Evolutionary conservation across 2,329 filamentous ascomycete genomes (phyloP).

Genomic region (Microthyrium microscopicum): DNA sequence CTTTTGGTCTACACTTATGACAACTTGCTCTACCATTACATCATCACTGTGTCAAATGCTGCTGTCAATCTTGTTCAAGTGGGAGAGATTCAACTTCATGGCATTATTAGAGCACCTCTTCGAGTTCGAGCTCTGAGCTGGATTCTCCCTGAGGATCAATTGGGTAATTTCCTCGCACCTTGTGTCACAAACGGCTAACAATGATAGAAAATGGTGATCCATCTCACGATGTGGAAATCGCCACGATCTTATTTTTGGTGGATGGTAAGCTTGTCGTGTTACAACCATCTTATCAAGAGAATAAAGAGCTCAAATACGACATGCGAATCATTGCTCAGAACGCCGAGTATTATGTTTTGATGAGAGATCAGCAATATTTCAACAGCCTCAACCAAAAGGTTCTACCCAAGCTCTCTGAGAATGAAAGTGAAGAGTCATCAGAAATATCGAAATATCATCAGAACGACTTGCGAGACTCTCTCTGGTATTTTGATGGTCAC

Average conservation of each 20-base stretch:
- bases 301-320: slow-evolving; percentile 84
- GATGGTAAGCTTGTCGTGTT: slow-evolving; percentile 91
- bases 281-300: slow-evolving; percentile 68
- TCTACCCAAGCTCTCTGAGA: slow-evolving; percentile 28
- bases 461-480: slow-evolving; percentile 57
- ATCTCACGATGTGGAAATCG: slow-evolving; percentile 84
- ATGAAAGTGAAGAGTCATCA: slow-evolving; percentile 29
- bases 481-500: slow-evolving; percentile 87
- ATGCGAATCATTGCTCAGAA: slow-evolving; percentile 95
- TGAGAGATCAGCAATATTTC: slow-evolving; percentile 60
- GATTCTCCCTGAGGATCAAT: slow-evolving; percentile 82
- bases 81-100: slow-evolving; percentile 95
- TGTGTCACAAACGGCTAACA: too few relatives aligned
- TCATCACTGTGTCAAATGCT: slow-evolving; percentile 57
- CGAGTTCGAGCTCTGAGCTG: slow-evolving; percentile 87
- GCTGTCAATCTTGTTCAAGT: slow-evolving; percentile 72
- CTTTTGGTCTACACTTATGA: slow-evolving; percentile 94
- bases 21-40: slow-evolving; percentile 86
- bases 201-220: slow-evolving; percentile 65
- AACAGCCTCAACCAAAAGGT: slow-evolving; percentile 14
- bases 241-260: slow-evolving; percentile 88
- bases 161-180: slow-evolving; percentile 33
- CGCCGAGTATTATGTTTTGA: slow-evolving; percentile 86
- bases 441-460: slow-evolving; percentile 32
- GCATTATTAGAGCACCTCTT: slow-evolving; percentile 84